phyloP scores from a whole-genome alignment of 768 basidiomycete genomes.

The Polyporus arcularius region DNA sequence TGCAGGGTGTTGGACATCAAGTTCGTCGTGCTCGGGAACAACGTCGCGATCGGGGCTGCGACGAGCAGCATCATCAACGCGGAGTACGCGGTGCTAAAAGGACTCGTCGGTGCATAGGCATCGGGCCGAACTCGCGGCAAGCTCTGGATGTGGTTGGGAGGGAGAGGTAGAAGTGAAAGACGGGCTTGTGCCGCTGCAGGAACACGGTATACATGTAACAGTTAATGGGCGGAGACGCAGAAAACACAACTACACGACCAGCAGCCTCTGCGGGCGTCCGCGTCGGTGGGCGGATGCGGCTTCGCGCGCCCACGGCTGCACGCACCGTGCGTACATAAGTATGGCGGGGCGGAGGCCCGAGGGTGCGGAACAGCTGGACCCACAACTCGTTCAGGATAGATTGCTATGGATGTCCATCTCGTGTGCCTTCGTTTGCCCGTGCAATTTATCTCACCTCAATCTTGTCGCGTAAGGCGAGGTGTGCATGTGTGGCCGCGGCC shows the following conservation, averaged over 20 bases:
- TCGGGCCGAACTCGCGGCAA: neutral
- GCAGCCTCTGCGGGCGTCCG: neutral
- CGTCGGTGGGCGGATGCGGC: neutral
- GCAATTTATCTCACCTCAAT: constrained; percentile 22
- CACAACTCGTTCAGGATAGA: constrained; percentile 22
- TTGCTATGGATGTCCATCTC: constrained; percentile 8
- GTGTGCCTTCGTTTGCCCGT: constrained; percentile 1
- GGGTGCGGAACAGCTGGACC: constrained; percentile 17
- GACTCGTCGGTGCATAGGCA: constrained; percentile 37
- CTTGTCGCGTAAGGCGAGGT: constrained; percentile 12
- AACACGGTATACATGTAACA: constrained; percentile 19
- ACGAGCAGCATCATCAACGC: constrained; percentile 98
- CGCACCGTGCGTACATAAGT: neutral
- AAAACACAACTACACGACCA: neutral
- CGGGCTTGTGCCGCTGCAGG: constrained; percentile 6
- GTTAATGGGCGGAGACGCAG: constrained; percentile 14
- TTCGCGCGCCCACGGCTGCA: neutral
- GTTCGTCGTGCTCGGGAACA: constrained; percentile 90
- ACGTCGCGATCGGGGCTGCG: constrained; percentile 94
- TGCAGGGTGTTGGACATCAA: constrained; percentile 95
- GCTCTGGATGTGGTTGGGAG: neutral
- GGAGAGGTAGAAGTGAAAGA: neutral
- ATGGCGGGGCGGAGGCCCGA: neutral
- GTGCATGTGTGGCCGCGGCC: neutral
- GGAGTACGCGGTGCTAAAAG: constrained; percentile 87